Evolutionary conservation across 495 filamentous ascomycete genomes (phyloP).

Genomic region (Trichoderma parareesei): DNA sequence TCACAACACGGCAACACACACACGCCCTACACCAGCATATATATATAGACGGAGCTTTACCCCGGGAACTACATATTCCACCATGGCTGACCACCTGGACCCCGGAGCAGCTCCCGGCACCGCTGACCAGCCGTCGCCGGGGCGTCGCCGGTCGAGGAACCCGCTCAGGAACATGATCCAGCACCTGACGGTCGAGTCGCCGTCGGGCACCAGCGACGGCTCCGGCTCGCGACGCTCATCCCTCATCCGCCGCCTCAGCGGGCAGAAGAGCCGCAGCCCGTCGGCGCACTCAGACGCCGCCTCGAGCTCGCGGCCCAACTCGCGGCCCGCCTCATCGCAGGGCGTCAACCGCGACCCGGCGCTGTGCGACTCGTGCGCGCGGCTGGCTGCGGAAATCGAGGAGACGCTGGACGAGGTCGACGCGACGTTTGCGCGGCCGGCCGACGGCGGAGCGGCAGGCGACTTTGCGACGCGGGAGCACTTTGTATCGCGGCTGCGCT

Average conservation of each 20-base stretch:
- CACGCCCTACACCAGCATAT: not conserved
- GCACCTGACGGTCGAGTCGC: conserved; percentile 1
- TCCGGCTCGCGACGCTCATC: conserved; percentile 1
- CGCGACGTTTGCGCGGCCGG: not conserved
- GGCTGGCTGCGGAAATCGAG: not conserved
- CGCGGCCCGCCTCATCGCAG: not conserved
- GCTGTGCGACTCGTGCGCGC: not conserved
- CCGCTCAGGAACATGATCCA: conserved; percentile 3
- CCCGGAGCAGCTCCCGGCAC: conserved; percentile 1
- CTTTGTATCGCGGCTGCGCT: not conserved
- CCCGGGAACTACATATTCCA: not conserved
- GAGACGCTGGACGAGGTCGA: conserved; percentile 1
- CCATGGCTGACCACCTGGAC: conserved; percentile 2
- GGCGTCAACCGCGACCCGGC: conserved; percentile 2
- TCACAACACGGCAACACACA: not conserved
- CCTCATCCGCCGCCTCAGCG: not conserved
- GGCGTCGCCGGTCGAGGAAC: conserved; percentile 7
- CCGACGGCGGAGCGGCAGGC: not conserved
- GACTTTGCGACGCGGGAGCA: not conserved
- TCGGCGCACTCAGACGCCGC: conserved; percentile 5
- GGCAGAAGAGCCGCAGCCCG: not conserved
- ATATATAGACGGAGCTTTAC: too few relatives aligned
- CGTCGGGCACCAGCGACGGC: not conserved
- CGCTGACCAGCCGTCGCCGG: not conserved
- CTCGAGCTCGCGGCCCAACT: conserved; percentile 1